Evolutionary conservation across 148 eudicot genomes (phyloP).

Genomic region (Cornus florida): DNA sequence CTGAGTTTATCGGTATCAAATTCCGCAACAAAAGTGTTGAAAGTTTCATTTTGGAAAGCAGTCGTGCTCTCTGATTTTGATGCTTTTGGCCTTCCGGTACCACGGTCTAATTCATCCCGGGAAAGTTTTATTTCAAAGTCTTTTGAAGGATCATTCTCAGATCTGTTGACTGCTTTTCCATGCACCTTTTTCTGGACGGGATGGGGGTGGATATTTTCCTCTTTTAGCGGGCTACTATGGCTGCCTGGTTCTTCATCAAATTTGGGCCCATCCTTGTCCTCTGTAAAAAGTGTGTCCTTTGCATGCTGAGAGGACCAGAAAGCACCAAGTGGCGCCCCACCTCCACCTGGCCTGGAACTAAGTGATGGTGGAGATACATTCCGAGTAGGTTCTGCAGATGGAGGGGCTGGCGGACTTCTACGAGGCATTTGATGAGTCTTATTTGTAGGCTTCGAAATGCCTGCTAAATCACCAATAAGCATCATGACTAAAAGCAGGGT

Average conservation of each 20-base stretch:
- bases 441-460: slow-evolving; percentile 44
- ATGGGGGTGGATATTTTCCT: slow-evolving; percentile 23
- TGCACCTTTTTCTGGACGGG: slow-evolving; percentile 23
- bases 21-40: slow-evolving; percentile 81
- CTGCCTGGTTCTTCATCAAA: slow-evolving; percentile 46
- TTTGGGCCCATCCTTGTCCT: slow-evolving; percentile 47
- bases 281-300: slow-evolving; percentile 43
- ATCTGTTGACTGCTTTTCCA: slow-evolving; percentile 20
- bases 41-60: slow-evolving; percentile 54
- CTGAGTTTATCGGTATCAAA: slow-evolving; percentile 62
- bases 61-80: slow-evolving; percentile 34
- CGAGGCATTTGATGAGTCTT: slow-evolving; percentile 66
- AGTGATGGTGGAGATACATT: slow-evolving; percentile 37
- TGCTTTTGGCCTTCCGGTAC: slow-evolving; percentile 27
- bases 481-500: not conserved
- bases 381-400: slow-evolving; percentile 58
- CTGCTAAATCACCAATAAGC: slow-evolving; percentile 29
- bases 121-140: slow-evolving; percentile 39
- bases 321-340: slow-evolving; percentile 63
- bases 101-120: slow-evolving; percentile 32
- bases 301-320: slow-evolving; percentile 93
- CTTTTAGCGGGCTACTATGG: slow-evolving; percentile 26
- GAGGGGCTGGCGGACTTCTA: slow-evolving; percentile 88
- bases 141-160: slow-evolving; percentile 18
- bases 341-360: slow-evolving; percentile 36